Evolutionary conservation across 768 basidiomycete species (phyloP).

Genomic region (Trametes sanguinea): DNA sequence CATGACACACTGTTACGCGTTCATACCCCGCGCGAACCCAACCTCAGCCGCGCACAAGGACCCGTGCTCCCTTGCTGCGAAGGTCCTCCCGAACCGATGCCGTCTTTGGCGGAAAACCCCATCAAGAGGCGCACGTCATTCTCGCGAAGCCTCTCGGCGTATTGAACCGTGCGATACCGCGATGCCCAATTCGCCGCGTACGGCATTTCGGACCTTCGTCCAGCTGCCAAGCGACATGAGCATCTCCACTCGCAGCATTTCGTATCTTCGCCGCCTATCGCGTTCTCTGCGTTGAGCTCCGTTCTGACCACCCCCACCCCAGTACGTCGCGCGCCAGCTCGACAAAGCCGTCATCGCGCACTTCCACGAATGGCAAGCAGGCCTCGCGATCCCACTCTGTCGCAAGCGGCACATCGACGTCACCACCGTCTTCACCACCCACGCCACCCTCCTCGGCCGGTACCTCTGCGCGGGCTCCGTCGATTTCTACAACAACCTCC

Average conservation of each 20-base stretch:
- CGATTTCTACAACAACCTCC: conserved; percentile 99
- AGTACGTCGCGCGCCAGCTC: conserved; percentile 84
- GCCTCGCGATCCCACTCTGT: conserved; percentile 91
- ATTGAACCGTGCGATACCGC: background rate
- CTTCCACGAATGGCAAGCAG: conserved; percentile 99
- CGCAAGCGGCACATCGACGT: conserved; percentile 97
- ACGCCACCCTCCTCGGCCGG: conserved; percentile 96
- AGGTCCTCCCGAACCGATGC: conserved; percentile 8
- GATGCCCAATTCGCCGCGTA: background rate
- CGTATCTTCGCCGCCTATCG: background rate
- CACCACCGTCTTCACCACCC: conserved; percentile 98
- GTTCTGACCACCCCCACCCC: conserved; percentile 1
- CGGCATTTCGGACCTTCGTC: background rate
- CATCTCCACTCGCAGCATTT: background rate
- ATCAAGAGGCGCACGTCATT: conserved; percentile 1
- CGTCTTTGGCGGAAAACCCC: background rate
- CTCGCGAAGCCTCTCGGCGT: conserved; percentile 2
- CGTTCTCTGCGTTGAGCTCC: background rate
- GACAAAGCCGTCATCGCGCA: conserved; percentile 91
- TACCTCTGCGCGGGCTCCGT: conserved; percentile 98
- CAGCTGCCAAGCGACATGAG: background rate
- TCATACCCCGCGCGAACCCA: background rate
- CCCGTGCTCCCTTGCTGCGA: background rate
- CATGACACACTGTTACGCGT: conserved; percentile 19
- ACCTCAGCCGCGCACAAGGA: background rate